A percentile compares a stretch with the other conserved stretches of the same genome.
These are phyloP conservation scores for Zymoseptoria tritici DNA, from an alignment of 2,329 filamentous ascomycete species.

Conservation along the genomic window DNA sequence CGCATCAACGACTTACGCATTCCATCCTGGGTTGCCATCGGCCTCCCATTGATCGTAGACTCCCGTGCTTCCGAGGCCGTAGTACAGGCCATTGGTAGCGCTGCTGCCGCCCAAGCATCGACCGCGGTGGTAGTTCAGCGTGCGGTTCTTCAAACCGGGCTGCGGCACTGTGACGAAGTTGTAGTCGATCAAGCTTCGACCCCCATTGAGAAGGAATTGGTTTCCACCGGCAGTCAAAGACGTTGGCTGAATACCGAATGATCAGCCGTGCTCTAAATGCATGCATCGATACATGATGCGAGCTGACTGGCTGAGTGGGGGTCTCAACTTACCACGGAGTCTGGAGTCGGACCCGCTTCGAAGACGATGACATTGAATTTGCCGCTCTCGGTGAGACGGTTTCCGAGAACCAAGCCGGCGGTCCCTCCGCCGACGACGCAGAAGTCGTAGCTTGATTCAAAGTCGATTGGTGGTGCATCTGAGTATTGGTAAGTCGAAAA, in stretches of 20 bases:
- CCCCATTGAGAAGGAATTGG: constrained; percentile 12
- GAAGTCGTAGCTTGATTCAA: constrained; percentile 12
- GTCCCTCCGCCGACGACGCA: constrained; percentile 17
- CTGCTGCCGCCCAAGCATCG: constrained; percentile 12
- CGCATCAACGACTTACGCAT: constrained; percentile 5
- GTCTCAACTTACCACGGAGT: constrained; percentile 2
- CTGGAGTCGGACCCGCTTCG: constrained; percentile 13
- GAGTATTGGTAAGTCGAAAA: constrained; percentile 11
- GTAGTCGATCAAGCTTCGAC: constrained; percentile 11
- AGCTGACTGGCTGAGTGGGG: neutral
- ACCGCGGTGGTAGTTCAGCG: constrained; percentile 13
- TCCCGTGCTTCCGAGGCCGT: constrained; percentile 7
- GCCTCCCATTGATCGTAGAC: constrained; percentile 11
- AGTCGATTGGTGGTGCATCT: constrained; percentile 2
- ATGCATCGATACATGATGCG: neutral
- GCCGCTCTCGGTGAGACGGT: constrained; percentile 16
- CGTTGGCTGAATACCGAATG: neutral
- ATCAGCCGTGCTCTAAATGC: neutral
- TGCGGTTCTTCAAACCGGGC: constrained; percentile 12
- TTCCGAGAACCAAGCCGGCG: constrained; percentile 16
- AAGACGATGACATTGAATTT: constrained; percentile 10
- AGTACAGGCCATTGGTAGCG: constrained; percentile 12
- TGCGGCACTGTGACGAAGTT: constrained; percentile 13
- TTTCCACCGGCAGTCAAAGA: constrained; percentile 11
- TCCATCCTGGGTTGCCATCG: constrained; percentile 14